Evolutionary conservation across 495 filamentous ascomycete species (phyloP).

Genomic region (Staphylotrichum longicolle): DNA sequence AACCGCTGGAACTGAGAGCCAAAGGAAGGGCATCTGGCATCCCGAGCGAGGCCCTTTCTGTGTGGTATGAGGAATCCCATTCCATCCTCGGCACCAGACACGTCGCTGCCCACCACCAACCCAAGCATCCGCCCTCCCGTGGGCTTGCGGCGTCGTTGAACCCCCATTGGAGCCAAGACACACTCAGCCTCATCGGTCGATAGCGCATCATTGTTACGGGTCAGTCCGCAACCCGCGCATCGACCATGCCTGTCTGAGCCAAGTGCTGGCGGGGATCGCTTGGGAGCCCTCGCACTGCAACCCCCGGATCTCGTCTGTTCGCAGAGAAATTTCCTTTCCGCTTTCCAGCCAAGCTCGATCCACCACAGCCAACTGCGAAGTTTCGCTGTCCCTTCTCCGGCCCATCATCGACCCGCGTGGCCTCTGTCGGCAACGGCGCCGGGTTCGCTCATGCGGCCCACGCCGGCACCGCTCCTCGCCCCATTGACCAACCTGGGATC

Average conservation of each 20-base stretch:
- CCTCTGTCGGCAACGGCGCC: not conserved
- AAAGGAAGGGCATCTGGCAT: too few species aligned
- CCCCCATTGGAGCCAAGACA: conserved; percentile 16
- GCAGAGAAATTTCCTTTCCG: conserved; percentile 2
- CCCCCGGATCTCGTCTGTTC: conserved; percentile 6
- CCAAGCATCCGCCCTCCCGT: conserved; percentile 1
- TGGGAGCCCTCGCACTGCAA: conserved; percentile 4
- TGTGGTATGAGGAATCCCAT: too few species aligned
- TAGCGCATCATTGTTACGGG: conserved; percentile 23
- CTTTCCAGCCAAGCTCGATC: not conserved
- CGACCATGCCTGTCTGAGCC: conserved; percentile 17
- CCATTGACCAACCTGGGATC: not conserved
- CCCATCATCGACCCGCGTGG: too few species aligned
- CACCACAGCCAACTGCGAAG: not conserved
- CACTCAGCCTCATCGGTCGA: conserved; percentile 35
- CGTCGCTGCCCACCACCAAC: not conserved
- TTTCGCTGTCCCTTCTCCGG: too few species aligned
- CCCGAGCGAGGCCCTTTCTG: too few species aligned
- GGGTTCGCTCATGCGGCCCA: not conserved
- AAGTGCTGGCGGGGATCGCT: conserved; percentile 2
- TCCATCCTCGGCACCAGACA: not conserved
- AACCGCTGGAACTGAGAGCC: too few species aligned
- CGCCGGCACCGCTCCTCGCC: not conserved
- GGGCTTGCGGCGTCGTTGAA: not conserved
- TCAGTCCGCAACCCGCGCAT: conserved; percentile 26